Conservation (phyloP, 371 early-diverging fungal species). For the Apophysomyces variabilis region DNA sequence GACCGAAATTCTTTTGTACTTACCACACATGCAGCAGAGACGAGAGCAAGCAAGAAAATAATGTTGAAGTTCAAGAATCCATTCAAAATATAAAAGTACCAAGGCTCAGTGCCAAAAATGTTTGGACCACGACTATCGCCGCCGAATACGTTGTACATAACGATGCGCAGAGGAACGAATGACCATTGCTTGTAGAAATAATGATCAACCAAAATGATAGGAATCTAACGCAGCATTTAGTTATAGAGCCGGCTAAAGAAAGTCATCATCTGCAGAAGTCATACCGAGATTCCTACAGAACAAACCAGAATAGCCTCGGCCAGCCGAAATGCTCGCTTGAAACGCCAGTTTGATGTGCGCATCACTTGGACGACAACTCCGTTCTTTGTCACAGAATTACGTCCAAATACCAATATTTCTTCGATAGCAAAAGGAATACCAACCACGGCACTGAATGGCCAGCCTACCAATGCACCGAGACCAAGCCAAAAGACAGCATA, state of each 20-base stretch:
- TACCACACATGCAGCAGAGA: conserved; percentile 67
- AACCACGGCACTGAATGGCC: conserved; percentile 87
- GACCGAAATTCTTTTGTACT: conserved; percentile 13
- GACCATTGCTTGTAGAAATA: conserved; percentile 73
- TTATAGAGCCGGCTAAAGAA: neutral
- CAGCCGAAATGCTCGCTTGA: conserved; percentile 49
- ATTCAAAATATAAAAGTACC: conserved; percentile 89
- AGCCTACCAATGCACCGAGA: conserved; percentile 78
- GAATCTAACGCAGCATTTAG: conserved; percentile 37
- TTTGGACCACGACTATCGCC: conserved; percentile 75
- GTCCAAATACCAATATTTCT: conserved; percentile 64
- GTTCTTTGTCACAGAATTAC: conserved; percentile 34
- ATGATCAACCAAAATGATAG: conserved; percentile 74
- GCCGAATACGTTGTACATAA: conserved; percentile 90
- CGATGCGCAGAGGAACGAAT: conserved; percentile 85
- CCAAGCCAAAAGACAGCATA: conserved; percentile 66
- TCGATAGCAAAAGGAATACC: conserved; percentile 83
- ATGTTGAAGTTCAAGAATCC: conserved; percentile 90
- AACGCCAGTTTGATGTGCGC: conserved; percentile 42
- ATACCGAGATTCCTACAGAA: conserved; percentile 26
- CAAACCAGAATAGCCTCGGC: conserved; percentile 35
- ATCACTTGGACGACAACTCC: conserved; percentile 35
- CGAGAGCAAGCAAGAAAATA: conserved; percentile 72
- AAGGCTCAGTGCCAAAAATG: conserved; percentile 93
- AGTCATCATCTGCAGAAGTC: neutral